A percentile compares a stretch with the other conserved stretches of the same genome.
These are phyloP conservation scores for Calonectria hongkongensis DNA, from an alignment of 2,329 filamentous ascomycete species.

Conservation along the genomic window DNA sequence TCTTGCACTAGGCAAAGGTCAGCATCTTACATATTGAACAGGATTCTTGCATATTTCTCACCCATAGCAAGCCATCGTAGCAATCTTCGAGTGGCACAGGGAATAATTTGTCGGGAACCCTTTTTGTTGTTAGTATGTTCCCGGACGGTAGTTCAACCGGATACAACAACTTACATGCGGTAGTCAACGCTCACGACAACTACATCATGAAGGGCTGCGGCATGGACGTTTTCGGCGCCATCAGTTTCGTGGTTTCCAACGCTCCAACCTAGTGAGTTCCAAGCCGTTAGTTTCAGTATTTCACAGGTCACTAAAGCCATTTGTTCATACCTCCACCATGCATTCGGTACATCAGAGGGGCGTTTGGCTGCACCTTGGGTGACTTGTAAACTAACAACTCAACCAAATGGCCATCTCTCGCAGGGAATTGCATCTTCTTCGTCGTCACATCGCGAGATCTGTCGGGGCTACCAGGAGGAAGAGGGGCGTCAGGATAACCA, in stretches of 20 bases:
- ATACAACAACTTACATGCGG: conserved; percentile 39
- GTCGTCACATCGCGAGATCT: conserved; percentile 41
- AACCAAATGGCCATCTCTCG: conserved; percentile 44
- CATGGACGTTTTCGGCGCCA: conserved; percentile 49
- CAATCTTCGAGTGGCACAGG: conserved; percentile 48
- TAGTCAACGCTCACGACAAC: conserved; percentile 53
- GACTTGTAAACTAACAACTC: conserved; percentile 51
- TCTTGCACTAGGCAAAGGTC: conserved; percentile 45
- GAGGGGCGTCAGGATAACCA: conserved; percentile 45
- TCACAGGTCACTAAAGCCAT: background rate
- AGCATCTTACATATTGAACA: background rate
- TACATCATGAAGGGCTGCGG: conserved; percentile 41
- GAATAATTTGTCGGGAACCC: conserved; percentile 50
- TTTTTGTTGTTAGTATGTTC: conserved; percentile 5
- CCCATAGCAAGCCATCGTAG: conserved; percentile 52
- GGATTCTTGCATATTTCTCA: background rate
- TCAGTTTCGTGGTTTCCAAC: conserved; percentile 52
- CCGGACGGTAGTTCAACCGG: background rate
- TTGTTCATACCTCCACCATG: conserved; percentile 49
- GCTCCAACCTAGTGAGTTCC: conserved; percentile 41
- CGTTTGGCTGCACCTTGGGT: conserved; percentile 24
- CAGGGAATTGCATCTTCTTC: conserved; percentile 40
- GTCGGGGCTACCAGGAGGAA: conserved; percentile 46
- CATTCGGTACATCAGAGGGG: conserved; percentile 51
- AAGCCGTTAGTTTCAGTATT: too few species aligned